Evolutionary conservation across 1,284 basidiomycete genomes (phyloP).

Genomic region (Sanguinoderma infundibulare): DNA sequence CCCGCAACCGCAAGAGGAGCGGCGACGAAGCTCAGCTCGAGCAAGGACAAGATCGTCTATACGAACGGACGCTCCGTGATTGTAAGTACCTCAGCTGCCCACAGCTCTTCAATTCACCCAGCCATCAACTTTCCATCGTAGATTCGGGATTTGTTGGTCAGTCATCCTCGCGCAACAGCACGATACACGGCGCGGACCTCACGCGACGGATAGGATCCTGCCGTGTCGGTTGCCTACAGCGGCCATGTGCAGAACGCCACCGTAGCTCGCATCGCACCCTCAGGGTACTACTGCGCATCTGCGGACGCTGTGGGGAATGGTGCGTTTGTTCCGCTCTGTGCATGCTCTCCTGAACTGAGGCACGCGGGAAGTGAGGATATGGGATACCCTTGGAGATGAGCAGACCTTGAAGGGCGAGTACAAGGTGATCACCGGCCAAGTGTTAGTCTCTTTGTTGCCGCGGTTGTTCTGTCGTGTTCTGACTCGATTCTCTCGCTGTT

Average conservation of each 20-base stretch:
- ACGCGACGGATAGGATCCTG: slow-evolving; percentile 51
- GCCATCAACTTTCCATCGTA: slow-evolving; percentile 27
- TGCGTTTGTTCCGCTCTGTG: slow-evolving; percentile 35
- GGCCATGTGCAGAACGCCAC: slow-evolving; percentile 88
- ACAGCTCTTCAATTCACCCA: not conserved
- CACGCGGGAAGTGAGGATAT: slow-evolving; percentile 73
- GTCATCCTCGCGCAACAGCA: slow-evolving; percentile 4
- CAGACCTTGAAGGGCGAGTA: slow-evolving; percentile 86
- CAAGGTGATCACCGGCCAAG: slow-evolving; percentile 80
- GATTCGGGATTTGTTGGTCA: slow-evolving; percentile 67
- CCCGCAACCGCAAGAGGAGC: slow-evolving; percentile 75
- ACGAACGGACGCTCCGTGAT: slow-evolving; percentile 86
- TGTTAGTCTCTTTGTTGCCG: slow-evolving; percentile 52
- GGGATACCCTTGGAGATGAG: slow-evolving; percentile 93
- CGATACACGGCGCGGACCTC: not conserved
- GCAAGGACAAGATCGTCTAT: slow-evolving; percentile 88
- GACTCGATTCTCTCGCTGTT: not conserved
- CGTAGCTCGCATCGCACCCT: slow-evolving; percentile 91
- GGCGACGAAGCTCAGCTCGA: slow-evolving; percentile 83
- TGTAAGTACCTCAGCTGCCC: slow-evolving; percentile 52
- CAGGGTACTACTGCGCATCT: slow-evolving; percentile 95
- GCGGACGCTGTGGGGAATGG: slow-evolving; percentile 83
- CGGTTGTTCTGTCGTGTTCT: not conserved
- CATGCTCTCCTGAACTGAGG: not conserved
- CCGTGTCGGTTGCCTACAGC: slow-evolving; percentile 63